Conservation (phyloP, 2,329 filamentous ascomycete species). For the Fusarium papillatum region DNA sequence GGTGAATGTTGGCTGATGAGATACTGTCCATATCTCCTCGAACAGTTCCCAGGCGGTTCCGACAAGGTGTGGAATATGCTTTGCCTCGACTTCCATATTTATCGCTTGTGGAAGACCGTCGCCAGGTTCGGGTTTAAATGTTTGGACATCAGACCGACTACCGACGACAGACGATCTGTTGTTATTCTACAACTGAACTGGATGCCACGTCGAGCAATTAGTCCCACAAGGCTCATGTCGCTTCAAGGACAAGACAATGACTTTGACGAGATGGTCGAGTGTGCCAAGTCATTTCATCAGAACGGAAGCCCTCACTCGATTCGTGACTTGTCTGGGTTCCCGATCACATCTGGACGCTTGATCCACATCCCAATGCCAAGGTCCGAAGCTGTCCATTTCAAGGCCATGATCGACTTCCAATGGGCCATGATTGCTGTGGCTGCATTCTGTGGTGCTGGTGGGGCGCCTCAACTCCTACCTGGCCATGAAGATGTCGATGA, state of each 20-base stretch:
- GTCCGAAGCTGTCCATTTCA: not conserved
- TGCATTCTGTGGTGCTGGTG: not conserved
- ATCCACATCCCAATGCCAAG: not conserved
- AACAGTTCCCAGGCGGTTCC: not conserved
- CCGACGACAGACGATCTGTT: rapidly evolving
- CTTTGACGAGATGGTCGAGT: not conserved
- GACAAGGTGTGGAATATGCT: slow-evolving; percentile 18
- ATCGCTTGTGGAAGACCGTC: not conserved
- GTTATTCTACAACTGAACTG: slow-evolving; percentile 13
- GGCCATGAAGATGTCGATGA: not conserved
- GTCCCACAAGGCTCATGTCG: not conserved
- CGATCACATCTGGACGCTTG: not conserved
- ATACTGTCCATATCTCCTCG: not conserved
- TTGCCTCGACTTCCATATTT: not conserved
- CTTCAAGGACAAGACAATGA: not conserved
- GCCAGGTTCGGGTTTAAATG: not conserved
- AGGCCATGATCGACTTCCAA: not conserved
- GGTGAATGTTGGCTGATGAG: not conserved
- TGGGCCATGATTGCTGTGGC: not conserved
- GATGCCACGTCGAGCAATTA: not conserved
- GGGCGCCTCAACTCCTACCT: not conserved
- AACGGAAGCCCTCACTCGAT: not conserved
- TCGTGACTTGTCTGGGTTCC: not conserved
- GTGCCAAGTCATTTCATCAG: not conserved
- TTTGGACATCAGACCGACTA: not conserved